Percentiles rank a stretch among this genome's conserved stretches.
Conservation (phyloP, 2,329 filamentous ascomycete genomes). For the Alternaria gansuensis region DNA sequence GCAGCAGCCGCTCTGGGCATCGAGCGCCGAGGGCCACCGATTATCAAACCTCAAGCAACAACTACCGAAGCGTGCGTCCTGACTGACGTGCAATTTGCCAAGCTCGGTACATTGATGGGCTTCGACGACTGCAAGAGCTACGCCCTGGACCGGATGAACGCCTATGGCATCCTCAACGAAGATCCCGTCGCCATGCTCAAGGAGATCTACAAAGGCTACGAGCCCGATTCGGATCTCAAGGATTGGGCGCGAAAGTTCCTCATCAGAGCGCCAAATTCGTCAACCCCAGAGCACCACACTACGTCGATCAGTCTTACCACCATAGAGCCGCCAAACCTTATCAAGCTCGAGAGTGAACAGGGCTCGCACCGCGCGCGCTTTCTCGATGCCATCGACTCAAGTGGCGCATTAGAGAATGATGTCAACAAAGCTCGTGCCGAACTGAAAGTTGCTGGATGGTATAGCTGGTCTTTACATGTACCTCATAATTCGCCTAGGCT, state of each 20-base stretch:
- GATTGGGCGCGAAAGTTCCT: constrained; percentile 38
- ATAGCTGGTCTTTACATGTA: constrained; percentile 1
- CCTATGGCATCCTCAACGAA: constrained; percentile 43
- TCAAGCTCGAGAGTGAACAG: constrained; percentile 36
- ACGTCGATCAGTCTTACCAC: background rate
- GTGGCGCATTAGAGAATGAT: constrained; percentile 34
- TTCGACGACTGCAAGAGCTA: constrained; percentile 51
- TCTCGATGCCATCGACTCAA: constrained; percentile 26
- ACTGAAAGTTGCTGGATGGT: constrained; percentile 21
- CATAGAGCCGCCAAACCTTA: constrained; percentile 32
- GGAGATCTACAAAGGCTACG: constrained; percentile 45
- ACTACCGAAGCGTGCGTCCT: constrained; percentile 27
- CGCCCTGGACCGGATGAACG: constrained; percentile 48
- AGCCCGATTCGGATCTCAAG: constrained; percentile 37
- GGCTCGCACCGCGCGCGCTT: constrained; percentile 26
- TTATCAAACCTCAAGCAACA: constrained; percentile 30
- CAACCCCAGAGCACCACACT: background rate
- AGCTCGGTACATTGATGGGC: constrained; percentile 45
- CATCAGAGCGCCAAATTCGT: constrained; percentile 10
- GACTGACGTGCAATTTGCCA: constrained; percentile 42
- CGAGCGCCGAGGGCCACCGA: constrained; percentile 31
- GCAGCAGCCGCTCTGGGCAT: constrained; percentile 14
- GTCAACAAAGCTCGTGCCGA: constrained; percentile 34
- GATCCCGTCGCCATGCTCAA: constrained; percentile 50
- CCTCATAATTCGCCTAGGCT: background rate